Conservation (phyloP, 495 filamentous ascomycete species). For the Lasiosphaeria ovina region DNA sequence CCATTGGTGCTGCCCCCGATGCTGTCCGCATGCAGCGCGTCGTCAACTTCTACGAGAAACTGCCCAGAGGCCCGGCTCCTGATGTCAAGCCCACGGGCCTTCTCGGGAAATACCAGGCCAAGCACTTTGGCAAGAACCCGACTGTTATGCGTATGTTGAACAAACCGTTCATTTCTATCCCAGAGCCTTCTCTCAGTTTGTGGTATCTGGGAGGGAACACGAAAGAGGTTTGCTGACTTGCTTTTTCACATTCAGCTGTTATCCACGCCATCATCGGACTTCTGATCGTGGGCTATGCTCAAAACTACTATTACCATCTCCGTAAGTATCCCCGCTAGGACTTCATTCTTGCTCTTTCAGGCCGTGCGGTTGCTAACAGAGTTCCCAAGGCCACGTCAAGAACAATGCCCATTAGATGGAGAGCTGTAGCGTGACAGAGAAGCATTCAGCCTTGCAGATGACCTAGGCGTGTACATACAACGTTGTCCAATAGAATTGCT, state of each 20-base stretch:
- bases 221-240: conserved; percentile 19
- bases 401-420: conserved; percentile 87
- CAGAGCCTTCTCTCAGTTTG: neutral
- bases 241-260: conserved; percentile 58
- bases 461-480: conserved; percentile 45
- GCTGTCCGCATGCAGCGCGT: conserved; percentile 93
- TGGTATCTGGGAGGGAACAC: neutral
- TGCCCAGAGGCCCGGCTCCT: conserved; percentile 85
- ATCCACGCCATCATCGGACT: conserved; percentile 78
- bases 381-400: conserved; percentile 85
- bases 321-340: conserved; percentile 57
- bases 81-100: conserved; percentile 74
- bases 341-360: neutral
- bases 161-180: neutral
- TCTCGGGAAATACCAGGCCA: conserved; percentile 82
- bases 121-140: conserved; percentile 92
- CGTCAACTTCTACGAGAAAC: conserved; percentile 96
- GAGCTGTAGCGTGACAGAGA: conserved; percentile 9
- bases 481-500: conserved; percentile 34
- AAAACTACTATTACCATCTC: conserved; percentile 99
- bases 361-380: conserved; percentile 2
- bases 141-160: conserved; percentile 76
- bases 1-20: conserved; percentile 88
- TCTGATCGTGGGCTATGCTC: conserved; percentile 78
- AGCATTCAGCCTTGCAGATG: conserved; percentile 22